A percentile compares a stretch with the other conserved stretches of the same genome.
phyloP scores from a whole-genome alignment of 2,329 filamentous ascomycete genomes.

The Colletotrichum sp. region DNA sequence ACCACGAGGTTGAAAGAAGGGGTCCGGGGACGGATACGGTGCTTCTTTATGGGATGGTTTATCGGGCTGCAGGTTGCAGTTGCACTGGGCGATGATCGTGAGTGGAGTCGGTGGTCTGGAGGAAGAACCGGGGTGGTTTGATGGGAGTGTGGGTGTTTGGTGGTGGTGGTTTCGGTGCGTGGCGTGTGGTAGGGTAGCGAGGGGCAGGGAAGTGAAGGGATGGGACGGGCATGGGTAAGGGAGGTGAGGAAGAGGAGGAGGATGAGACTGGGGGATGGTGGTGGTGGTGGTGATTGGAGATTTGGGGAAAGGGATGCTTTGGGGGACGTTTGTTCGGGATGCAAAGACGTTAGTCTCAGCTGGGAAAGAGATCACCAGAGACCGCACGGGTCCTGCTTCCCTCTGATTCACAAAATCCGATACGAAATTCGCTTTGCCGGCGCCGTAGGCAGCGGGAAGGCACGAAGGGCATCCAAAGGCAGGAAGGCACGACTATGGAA shows the following conservation, averaged over 20 bases:
- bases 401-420: not conserved
- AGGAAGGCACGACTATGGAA: not conserved
- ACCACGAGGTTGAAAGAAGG: not conserved
- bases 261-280: not conserved
- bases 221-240: not conserved
- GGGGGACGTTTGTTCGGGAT: not conserved
- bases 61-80: constrained; percentile 20
- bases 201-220: not conserved
- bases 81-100: constrained; percentile 18
- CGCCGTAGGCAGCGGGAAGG: not conserved
- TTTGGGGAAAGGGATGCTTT: not conserved
- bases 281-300: not conserved
- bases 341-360: not conserved
- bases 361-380: not conserved
- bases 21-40: not conserved
- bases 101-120: constrained; percentile 4
- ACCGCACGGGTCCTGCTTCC: not conserved
- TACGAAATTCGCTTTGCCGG: not conserved
- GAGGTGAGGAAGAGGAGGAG: not conserved
- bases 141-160: not conserved
- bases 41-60: constrained; percentile 16
- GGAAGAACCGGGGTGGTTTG: not conserved
- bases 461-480: not conserved
- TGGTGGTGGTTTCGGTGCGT: not conserved
- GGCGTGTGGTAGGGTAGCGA: not conserved